Base-by-base conservation (phyloP, 257 asterid species). In the Lycium ferocissimum region DNA sequence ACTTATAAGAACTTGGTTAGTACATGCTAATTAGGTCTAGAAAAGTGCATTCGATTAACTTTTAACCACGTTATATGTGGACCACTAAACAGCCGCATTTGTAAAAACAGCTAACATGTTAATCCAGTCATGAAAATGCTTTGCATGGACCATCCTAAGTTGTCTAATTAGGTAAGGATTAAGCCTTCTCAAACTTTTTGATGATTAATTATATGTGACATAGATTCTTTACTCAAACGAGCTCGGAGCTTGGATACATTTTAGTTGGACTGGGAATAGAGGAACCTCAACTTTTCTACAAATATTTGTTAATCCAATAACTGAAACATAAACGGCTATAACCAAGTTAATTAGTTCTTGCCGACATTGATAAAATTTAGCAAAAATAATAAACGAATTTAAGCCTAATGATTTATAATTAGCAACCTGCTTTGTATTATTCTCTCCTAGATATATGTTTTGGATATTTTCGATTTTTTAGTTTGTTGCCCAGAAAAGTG, bases 71-170 rank as follows among this genome's bases (percentile, higher is more conserved):
- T 61, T 82, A 76, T 58, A 35, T 73, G 84, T 63, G 84, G 78
- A 63, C 84, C 84, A 82, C 78, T 63, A 82, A 40, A 51, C 76
- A 82, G 33, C 62, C 78, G 18, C 78, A 63, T 63, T 81, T 45
- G 26, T 53, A 43, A 43, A 2, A 61, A 82, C 84, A 82, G 78
- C 84, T 82, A 82, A 82, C 49, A 62, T 66, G 84, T 81, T 81
- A 62, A 81, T 81, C 84, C 63, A 45, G 62, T 81, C 58, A 43
- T 82, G 61, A 26, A 33, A 71, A 83, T 49, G 70, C 43, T 54
- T 76, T 53, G 82, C 66, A 54, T 54, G 82, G 59, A 78, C 82
- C 82, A 78, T 78, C 33, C 33, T 78, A 33, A 53, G 66, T 78
- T 78, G 66, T 78, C 54, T 78, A 33, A 78, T 33, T 78, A 53